Percentiles rank a stretch among this genome's conserved stretches.
Conservation (phyloP, 345 rosid genomes). For the Brassica nigra region DNA sequence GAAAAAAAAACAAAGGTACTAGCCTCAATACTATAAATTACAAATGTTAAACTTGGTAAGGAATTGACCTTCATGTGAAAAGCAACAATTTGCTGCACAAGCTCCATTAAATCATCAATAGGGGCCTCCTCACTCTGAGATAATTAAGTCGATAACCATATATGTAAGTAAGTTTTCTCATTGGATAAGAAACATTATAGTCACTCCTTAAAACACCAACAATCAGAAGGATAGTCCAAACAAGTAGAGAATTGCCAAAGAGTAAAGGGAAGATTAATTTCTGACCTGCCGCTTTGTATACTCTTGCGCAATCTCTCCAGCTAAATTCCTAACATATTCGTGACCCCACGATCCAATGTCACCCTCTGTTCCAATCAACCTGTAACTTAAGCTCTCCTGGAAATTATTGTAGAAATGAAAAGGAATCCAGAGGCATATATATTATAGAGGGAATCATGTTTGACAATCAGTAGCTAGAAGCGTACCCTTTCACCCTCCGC, state of each 20-base stretch:
- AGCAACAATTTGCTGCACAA: background rate
- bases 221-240: slow-evolving; percentile 6
- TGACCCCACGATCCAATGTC: slow-evolving; percentile 99
- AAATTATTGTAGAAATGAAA: background rate
- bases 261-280: background rate
- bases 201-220: slow-evolving; percentile 19
- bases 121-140: slow-evolving; percentile 1
- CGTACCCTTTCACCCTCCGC: slow-evolving; percentile 94
- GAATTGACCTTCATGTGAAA: background rate
- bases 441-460: background rate
- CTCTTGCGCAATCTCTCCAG: slow-evolving; percentile 85
- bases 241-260: background rate
- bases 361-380: slow-evolving; percentile 81
- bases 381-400: slow-evolving; percentile 87
- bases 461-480: background rate
- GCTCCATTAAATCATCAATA: slow-evolving; percentile 1
- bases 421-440: slow-evolving; percentile 1
- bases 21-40: background rate
- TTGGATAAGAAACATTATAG: slow-evolving; percentile 6
- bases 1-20: slow-evolving; percentile 2
- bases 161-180: slow-evolving; percentile 15
- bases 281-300: slow-evolving; percentile 77
- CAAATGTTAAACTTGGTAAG: background rate
- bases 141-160: slow-evolving; percentile 4
- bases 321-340: slow-evolving; percentile 92